Conservation (phyloP, 345 rosid genomes). For the Eucalyptus marginata region DNA sequence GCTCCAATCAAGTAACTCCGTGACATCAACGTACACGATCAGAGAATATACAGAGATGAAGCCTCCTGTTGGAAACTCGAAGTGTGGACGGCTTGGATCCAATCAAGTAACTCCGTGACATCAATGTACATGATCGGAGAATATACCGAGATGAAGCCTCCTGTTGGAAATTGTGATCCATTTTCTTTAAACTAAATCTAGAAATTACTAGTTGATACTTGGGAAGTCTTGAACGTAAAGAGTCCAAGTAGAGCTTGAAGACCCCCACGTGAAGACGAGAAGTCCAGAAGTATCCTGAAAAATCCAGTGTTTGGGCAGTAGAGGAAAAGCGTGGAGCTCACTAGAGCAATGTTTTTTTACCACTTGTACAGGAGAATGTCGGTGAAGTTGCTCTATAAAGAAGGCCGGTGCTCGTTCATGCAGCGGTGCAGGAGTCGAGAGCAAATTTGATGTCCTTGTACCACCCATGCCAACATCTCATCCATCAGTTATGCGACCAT, state of each 20-base stretch:
- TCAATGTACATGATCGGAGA: rapidly evolving
- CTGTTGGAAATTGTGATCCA: neutral
- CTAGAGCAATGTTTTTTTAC: neutral
- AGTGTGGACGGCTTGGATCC: neutral
- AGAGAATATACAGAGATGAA: no score
- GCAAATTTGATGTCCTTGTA: no score
- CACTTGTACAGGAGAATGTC: no score
- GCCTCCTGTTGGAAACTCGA: no score
- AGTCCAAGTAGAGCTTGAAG: neutral
- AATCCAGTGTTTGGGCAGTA: neutral
- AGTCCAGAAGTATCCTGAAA: neutral
- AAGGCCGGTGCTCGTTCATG: no score
- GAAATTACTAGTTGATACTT: neutral
- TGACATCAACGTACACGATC: no score
- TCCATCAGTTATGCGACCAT: no score
- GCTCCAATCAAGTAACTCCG: neutral
- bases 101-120: no score
- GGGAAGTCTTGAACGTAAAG: neutral
- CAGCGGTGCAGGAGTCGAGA: no score
- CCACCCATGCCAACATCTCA: no score
- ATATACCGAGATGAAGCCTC: no score
- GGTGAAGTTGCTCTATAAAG: no score
- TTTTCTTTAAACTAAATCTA: neutral
- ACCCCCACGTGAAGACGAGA: neutral
- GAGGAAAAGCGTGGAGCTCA: neutral